phyloP scores from a whole-genome alignment of 768 basidiomycete genomes.

The Pleurotus citrinopileatus region DNA sequence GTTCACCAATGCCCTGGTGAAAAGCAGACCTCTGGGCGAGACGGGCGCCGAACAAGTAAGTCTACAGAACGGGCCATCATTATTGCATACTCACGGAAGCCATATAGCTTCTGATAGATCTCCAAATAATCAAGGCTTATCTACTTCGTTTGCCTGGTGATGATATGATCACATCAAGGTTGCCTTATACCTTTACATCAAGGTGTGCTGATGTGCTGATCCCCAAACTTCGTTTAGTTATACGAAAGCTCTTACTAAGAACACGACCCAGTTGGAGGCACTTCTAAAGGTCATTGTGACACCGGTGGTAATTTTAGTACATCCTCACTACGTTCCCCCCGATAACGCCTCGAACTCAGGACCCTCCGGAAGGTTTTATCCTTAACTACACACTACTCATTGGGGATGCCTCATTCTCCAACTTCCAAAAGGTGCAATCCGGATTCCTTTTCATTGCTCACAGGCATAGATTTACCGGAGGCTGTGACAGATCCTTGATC shows the following conservation, averaged over 20 bases:
- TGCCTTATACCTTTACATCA: conserved; percentile 14
- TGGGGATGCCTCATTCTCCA: conserved; percentile 91
- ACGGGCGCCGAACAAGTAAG: conserved; percentile 91
- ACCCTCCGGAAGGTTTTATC: conserved; percentile 92
- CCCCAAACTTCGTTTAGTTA: conserved; percentile 56
- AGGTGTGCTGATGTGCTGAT: conserved; percentile 8
- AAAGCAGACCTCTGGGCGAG: conserved; percentile 87
- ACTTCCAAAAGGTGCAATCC: conserved; percentile 90
- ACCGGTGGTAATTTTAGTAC: conserved; percentile 62
- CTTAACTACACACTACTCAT: conserved; percentile 94
- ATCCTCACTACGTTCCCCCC: background rate
- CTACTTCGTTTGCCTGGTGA: conserved; percentile 84
- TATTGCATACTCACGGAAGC: conserved; percentile 4
- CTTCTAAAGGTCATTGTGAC: conserved; percentile 94
- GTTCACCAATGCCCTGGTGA: conserved; percentile 87
- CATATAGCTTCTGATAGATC: conserved; percentile 79
- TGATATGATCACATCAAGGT: conserved; percentile 52
- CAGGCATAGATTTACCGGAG: background rate
- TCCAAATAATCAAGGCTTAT: conserved; percentile 83
- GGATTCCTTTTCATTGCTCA: background rate
- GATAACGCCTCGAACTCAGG: conserved; percentile 42
- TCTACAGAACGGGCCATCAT: background rate
- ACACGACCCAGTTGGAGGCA: conserved; percentile 80
- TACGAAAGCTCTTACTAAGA: conserved; percentile 77
- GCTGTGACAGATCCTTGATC: conserved; percentile 73